Evolutionary conservation across 2,329 filamentous ascomycete species (phyloP), one percentile per base, ranked within the genome.

Genomic region (Peltaster fructicola): DNA sequence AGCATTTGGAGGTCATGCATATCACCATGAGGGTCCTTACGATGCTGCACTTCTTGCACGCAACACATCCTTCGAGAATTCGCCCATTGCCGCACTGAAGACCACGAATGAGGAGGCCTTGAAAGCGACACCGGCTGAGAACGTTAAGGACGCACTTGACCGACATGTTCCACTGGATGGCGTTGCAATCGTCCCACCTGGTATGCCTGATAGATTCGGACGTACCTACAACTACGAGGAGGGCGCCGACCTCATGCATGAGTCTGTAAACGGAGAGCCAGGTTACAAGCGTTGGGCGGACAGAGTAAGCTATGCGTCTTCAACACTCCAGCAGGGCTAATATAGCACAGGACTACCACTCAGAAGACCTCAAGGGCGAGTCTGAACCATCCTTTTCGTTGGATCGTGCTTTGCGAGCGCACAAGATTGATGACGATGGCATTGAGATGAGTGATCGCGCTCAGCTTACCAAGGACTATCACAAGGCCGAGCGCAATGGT

Each of bases 1-100:
- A 26, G 56, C 63, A 3, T 50, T 65, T n/a, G 65, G 66, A 26
- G 65, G 66, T 24, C 63, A 62, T 10, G 53, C 63, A 3, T 92
- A 91, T 50, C 85, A 93, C 49, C 85, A 95, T 41, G 79, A 75
- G 35, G 84, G 85, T 0, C 85, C 85, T 0, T 95, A 78, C 39
- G 85, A 95, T 46, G 80, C 84, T 7, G 75, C 79, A 2, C 61
- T 80, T 25, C 59, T 74, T 2, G 68, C 76, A 8, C 66, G 79
- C 23, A 93, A 93, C 52, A 38, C 31, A 13, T 60, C 69, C 39
- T 61, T 57, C 38, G 55, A 60, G 27, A 53, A 48, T 30, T 73
- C 78, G 3, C 84, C 85, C 0, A 54, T 93, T 6, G 80, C 76
- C 14, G 85, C 84, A 2, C 65, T 91, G 4, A 58, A 60, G 28